Conservation (phyloP, 345 rosid species). For the Jatropha curcas region DNA sequence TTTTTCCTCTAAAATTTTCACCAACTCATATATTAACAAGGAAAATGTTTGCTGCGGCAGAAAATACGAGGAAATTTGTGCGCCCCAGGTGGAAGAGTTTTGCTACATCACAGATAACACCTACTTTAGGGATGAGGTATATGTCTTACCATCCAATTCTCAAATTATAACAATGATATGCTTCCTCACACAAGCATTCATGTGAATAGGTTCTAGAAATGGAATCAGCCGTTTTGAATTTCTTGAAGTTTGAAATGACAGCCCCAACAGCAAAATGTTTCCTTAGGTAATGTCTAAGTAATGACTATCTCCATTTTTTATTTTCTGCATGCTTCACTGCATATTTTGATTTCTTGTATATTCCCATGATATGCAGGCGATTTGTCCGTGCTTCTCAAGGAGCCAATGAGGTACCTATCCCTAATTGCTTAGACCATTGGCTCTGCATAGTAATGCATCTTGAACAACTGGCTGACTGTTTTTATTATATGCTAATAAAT, state of each 20-base stretch:
- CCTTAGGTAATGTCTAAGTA: slow-evolving; percentile 51
- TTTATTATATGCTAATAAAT: no score
- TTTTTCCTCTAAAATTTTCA: not conserved
- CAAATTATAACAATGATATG: not conserved
- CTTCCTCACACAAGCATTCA: slow-evolving; percentile 13
- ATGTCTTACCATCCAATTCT: not conserved
- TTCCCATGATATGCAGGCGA: slow-evolving; percentile 50
- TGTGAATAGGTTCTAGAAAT: slow-evolving; percentile 71
- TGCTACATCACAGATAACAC: slow-evolving; percentile 96
- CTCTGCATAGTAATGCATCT: not conserved
- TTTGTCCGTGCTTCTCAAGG: slow-evolving; percentile 91
- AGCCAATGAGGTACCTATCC: slow-evolving; percentile 59
- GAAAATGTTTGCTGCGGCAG: slow-evolving; percentile 36
- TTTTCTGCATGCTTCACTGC: slow-evolving; percentile 1
- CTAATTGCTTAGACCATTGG: not conserved
- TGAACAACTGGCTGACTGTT: no score
- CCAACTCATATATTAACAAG: slow-evolving; percentile 8
- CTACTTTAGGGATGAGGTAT: slow-evolving; percentile 80
- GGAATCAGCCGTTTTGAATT: slow-evolving; percentile 83
- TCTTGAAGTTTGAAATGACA: slow-evolving; percentile 88
- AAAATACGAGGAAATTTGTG: slow-evolving; percentile 90
- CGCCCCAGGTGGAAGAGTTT: slow-evolving; percentile 90
- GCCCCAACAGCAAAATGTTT: slow-evolving; percentile 90
- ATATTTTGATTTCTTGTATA: slow-evolving; percentile 16
- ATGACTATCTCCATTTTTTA: not conserved